A percentile compares a stretch with the other conserved stretches of the same genome.
These are phyloP conservation scores for Podaxis mareebaensis DNA, from an alignment of 768 basidiomycete species.

Conservation along the genomic window DNA sequence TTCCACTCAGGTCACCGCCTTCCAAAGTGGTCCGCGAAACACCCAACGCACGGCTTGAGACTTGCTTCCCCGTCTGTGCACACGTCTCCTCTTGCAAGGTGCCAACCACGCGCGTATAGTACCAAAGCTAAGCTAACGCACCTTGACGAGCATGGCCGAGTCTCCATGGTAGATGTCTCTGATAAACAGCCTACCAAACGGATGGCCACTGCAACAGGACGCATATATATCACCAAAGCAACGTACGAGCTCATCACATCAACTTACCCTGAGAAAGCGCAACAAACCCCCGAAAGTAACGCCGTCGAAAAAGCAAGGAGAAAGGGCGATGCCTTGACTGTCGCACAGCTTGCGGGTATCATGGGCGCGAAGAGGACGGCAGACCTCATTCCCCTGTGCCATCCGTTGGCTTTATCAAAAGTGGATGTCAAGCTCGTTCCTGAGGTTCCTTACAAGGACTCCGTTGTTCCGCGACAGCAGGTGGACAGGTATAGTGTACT, in stretches of 20 bases:
- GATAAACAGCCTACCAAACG: slow-evolving; percentile 62
- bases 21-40: background rate
- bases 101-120: slow-evolving; percentile 22
- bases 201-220: slow-evolving; percentile 72
- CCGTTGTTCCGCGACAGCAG: slow-evolving; percentile 6
- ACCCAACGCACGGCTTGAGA: slow-evolving; percentile 2
- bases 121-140: slow-evolving; percentile 56
- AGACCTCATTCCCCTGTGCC: slow-evolving; percentile 84
- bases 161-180: slow-evolving; percentile 83
- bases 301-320: slow-evolving; percentile 50
- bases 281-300: slow-evolving; percentile 25
- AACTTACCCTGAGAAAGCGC: slow-evolving; percentile 29
- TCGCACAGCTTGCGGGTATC: slow-evolving; percentile 84
- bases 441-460: slow-evolving; percentile 27
- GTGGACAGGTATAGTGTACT: slow-evolving; percentile 48
- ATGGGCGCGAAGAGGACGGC: slow-evolving; percentile 87
- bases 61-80: background rate
- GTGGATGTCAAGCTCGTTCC: slow-evolving; percentile 64
- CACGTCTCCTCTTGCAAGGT: background rate
- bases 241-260: slow-evolving; percentile 67
- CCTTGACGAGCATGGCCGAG: slow-evolving; percentile 66
- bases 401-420: slow-evolving; percentile 75
- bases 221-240: slow-evolving; percentile 62
- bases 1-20: slow-evolving; percentile 6
- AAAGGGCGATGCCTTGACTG: slow-evolving; percentile 73